These are phyloP conservation scores for Elsinoe perseae DNA, from an alignment of 2,329 filamentous ascomycete species.

Conservation along the genomic window DNA sequence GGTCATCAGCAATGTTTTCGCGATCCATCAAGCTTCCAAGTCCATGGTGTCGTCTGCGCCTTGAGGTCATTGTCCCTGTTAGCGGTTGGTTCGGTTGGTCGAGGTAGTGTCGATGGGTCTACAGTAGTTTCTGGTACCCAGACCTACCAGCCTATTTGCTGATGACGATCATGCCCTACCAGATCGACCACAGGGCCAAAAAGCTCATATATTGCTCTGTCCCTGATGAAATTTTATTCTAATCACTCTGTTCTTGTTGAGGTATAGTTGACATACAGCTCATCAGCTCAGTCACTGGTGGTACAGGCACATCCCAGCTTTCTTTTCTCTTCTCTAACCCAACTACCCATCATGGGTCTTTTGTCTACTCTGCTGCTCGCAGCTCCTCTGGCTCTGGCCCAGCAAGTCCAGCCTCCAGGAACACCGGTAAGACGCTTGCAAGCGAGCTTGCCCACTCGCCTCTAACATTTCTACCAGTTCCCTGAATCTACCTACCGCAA, in stretches of 20 bases:
- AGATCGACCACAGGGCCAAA: conserved; percentile 9
- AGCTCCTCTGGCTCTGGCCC: conserved; percentile 25
- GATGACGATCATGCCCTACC: conserved; percentile 12
- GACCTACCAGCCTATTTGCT: neutral
- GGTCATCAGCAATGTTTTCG: conserved; percentile 6
- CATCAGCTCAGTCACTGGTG: neutral
- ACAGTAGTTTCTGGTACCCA: neutral
- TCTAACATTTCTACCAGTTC: conserved; percentile 17
- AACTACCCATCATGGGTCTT: neutral
- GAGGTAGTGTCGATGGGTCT: neutral
- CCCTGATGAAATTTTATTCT: neutral
- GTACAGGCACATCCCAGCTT: neutral
- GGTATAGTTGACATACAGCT: neutral
- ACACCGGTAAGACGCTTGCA: conserved; percentile 16
- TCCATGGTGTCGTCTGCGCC: conserved; percentile 8
- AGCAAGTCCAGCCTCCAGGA: conserved; percentile 23
- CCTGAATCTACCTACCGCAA: conserved; percentile 24
- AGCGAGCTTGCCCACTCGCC: neutral
- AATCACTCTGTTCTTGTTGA: neutral
- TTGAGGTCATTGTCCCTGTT: conserved; percentile 3
- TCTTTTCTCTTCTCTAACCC: neutral
- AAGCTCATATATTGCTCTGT: conserved; percentile 7
- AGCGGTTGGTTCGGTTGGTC: neutral
- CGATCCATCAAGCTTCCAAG: neutral
- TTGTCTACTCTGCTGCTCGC: conserved; percentile 22